Conservation (phyloP, 1,284 basidiomycete genomes). For the Puccinia polysora region DNA sequence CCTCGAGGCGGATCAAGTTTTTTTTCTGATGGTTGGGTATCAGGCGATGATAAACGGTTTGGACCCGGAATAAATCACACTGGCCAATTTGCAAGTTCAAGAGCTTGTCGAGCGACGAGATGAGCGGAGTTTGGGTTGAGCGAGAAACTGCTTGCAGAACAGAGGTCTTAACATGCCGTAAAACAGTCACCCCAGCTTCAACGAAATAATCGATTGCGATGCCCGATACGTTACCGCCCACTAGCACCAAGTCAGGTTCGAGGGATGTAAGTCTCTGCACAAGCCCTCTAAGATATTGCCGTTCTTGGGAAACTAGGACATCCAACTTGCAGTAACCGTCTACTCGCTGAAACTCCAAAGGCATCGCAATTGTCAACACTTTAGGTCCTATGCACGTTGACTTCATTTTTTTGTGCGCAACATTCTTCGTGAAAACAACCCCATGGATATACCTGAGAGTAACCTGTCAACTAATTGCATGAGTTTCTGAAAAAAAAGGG, state of each 20-base stretch:
- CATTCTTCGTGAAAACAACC: constrained; percentile 95
- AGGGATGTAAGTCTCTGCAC: constrained; percentile 82
- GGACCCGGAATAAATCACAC: constrained; percentile 78
- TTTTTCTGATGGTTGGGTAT: constrained; percentile 80
- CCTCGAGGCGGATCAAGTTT: constrained; percentile 95
- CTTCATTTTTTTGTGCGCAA: constrained; percentile 77
- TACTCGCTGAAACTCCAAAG: constrained; percentile 87
- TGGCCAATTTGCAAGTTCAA: constrained; percentile 87
- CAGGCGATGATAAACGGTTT: constrained; percentile 87
- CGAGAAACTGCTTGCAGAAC: constrained; percentile 82
- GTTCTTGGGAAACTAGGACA: constrained; percentile 86
- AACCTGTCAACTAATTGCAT: background rate
- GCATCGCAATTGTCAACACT: constrained; percentile 92
- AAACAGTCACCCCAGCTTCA: constrained; percentile 81
- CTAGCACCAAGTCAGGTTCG: constrained; percentile 86
- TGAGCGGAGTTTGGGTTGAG: constrained; percentile 90
- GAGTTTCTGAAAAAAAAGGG: background rate
- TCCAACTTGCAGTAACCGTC: constrained; percentile 91
- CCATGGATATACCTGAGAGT: constrained; percentile 64
- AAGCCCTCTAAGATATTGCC: constrained; percentile 84
- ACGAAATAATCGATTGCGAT: constrained; percentile 86
- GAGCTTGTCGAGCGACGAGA: constrained; percentile 90
- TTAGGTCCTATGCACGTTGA: constrained; percentile 63
- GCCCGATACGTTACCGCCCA: constrained; percentile 84
- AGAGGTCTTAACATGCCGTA: constrained; percentile 79